Conservation (phyloP, 2,329 filamentous ascomycete genomes). For the Cordyceps cicadae region DNA sequence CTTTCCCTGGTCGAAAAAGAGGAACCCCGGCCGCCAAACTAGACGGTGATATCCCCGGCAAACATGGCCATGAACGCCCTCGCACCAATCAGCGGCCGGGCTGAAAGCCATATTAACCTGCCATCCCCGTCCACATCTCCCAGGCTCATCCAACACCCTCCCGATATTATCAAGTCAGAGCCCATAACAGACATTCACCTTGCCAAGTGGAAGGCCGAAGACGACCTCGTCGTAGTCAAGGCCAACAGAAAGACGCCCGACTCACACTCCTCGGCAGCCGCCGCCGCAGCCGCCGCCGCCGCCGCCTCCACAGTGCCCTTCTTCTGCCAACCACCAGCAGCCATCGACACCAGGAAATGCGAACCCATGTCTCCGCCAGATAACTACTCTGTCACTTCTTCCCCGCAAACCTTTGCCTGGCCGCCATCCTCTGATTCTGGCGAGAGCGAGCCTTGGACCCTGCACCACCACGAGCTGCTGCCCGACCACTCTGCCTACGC, state of each 20-base stretch:
- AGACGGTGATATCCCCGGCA: background rate
- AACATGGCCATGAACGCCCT: conserved; percentile 1
- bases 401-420: background rate
- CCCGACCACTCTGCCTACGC: background rate
- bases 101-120: conserved; percentile 2
- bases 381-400: background rate
- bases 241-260: background rate
- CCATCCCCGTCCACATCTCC: background rate
- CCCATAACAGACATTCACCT: background rate
- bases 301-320: background rate
- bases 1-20: background rate
- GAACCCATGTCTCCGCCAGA: conserved; percentile 9
- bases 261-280: background rate
- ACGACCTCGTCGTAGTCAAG: background rate
- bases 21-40: background rate
- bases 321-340: background rate
- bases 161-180: background rate
- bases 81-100: background rate
- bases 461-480: background rate
- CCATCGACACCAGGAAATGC: background rate
- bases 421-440: background rate
- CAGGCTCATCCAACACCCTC: background rate
- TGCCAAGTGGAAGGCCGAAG: background rate
- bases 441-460: conserved; percentile 3
- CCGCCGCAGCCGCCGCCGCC: too few relatives aligned